Evolutionary conservation across 768 basidiomycete species (phyloP).

Genomic region (Agrocybe chaxingu): DNA sequence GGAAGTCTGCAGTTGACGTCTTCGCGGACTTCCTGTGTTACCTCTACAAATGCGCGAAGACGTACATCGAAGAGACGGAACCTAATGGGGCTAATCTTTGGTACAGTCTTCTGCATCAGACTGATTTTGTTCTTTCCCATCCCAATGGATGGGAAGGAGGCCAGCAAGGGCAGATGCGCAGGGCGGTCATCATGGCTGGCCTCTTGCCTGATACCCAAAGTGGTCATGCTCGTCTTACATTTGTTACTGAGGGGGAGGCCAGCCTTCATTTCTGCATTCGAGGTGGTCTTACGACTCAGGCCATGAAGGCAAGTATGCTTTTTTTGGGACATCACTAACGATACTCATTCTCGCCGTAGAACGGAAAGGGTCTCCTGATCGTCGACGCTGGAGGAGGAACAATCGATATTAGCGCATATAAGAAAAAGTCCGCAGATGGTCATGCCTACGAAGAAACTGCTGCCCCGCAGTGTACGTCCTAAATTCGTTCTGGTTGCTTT

Average conservation of each 20-base stretch:
- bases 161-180: slow-evolving; percentile 37
- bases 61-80: slow-evolving; percentile 42
- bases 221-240: slow-evolving; percentile 33
- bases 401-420: slow-evolving; percentile 44
- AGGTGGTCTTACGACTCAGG: slow-evolving; percentile 22
- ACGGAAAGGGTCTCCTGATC: slow-evolving; percentile 10
- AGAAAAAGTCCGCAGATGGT: slow-evolving; percentile 14
- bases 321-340: neutral
- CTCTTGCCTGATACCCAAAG: slow-evolving; percentile 29
- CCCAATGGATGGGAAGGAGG: slow-evolving; percentile 39
- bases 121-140: slow-evolving; percentile 42
- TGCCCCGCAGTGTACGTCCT: slow-evolving; percentile 28
- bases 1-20: slow-evolving; percentile 36
- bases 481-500: neutral
- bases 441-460: slow-evolving; percentile 38
- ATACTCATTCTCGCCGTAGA: neutral
- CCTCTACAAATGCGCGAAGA: slow-evolving; percentile 35
- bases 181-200: slow-evolving; percentile 36
- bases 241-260: slow-evolving; percentile 54
- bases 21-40: slow-evolving; percentile 49
- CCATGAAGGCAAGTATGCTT: slow-evolving; percentile 13
- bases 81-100: slow-evolving; percentile 36
- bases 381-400: slow-evolving; percentile 35
- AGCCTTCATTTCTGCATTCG: slow-evolving; percentile 44
- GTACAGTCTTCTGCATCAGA: slow-evolving; percentile 29